Base-by-base conservation (phyloP, 768 basidiomycete genomes). In the Gyrodon lividus region DNA sequence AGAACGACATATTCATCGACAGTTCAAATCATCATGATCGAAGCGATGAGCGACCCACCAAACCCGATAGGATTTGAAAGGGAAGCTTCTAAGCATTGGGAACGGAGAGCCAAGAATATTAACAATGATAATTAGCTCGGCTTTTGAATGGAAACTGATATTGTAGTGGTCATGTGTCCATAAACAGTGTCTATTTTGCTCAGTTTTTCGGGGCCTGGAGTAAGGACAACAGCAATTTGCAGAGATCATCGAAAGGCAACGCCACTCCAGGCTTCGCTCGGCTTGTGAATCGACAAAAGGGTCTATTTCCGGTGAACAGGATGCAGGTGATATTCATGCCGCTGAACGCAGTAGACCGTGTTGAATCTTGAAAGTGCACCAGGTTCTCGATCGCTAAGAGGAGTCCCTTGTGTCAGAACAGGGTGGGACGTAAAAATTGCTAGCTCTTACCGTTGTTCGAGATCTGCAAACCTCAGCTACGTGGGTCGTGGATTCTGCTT, bases 391-490 rank as follows among this genome's bases (percentile, higher is more conserved):
- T n/a, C 54, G 60, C 77, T 79, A 54, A 5, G 22, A 48, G 5
- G 20, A 50, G 33, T 16, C 47, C 35, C 20, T 16, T 7, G 23
- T 26, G 19, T 56, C n/a, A 47, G 54, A 54, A 31, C 13, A 34
- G 13, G 9, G 8, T 1, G n/a, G 35, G 28, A n/a, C 2, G 17
- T 12, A 12, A 3, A 8, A 37, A 43, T 17, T 1, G 12, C 41
- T 43, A 33, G 33, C 19, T 17, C 55, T 55, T 51, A 81, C 78
- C 33, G 68, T 72, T 6, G 64, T 64, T 51, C 71, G 76, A 24
- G 79, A 80, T 57, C 69, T 66, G 46, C 77, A 69, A 5, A 79
- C 62, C 53, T 78, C 74, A 13, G 71, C 73, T 5, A 69, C 60
- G 39, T 74, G 72, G 12, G 60, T 39, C 48, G 54, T 59, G 34